Evolutionary conservation across 2,329 filamentous ascomycete genomes (phyloP), one percentile per base, ranked within the genome.

Genomic region (Aspergillus aculeatus): DNA sequence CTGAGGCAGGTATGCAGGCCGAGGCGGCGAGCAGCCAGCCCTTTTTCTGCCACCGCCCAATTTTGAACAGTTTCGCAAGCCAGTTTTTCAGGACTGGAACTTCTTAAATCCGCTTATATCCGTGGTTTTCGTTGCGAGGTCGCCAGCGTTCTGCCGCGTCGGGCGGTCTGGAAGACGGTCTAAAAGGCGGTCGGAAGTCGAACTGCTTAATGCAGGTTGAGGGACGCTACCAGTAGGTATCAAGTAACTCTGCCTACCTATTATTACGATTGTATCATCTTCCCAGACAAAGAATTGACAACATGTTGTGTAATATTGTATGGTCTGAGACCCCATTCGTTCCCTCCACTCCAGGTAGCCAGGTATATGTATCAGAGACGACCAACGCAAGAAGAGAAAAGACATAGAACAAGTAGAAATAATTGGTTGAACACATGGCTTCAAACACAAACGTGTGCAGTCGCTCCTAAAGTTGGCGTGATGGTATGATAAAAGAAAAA

Each of bases 401-500:
- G 10, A 2, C 16, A 35, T 29, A 10, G 26, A 29, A 16, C 32
- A 35, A 35, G 32, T 12, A 12, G 11, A 16, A 19, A 44, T 44
- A 19, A 44, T 7, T 44, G 7, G 38, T 44, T 44, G 38, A 44
- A 44, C 38, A 16, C 14, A 44, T 35, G 38, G 38, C 14, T 29
- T 44, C 38, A 44, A 44, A 44, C 38, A 19, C 38, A 44, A 19
- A 7, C 5, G 16, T 44, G 14, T 44, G 6, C 38, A 19, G 16
- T 44, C 38, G 38, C 38, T 44, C 38, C 16, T 16, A 44, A 16
- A 44, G 16, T 12, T 5, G 16, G 38, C 38, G 19, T 44, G 21
- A 52, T 16, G 23, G 52, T 62, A 56, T 50, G 57, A 47, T 57
- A 29, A 54, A 29, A 31, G 47, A 51, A 41, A 29, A 52, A n/a